Base-by-base conservation (phyloP, 176 grass and related monocot species). In the Stipa capillata region DNA sequence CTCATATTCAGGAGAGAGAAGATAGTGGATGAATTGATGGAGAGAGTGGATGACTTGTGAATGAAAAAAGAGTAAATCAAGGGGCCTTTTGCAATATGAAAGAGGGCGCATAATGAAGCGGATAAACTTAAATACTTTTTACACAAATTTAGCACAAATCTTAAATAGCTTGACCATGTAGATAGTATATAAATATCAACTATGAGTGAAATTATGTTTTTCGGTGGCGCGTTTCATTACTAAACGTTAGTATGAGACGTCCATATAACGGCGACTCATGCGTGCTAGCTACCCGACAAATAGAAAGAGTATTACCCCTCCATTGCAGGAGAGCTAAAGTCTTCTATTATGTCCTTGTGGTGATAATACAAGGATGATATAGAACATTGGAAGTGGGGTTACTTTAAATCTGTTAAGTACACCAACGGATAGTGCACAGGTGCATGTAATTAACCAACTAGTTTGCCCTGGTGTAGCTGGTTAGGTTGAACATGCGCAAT, bases 211-310 rank as follows among this genome's bases (percentile, higher is more conserved):
- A n/a, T n/a, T n/a, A n/a, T 76, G n/a, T n/a, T n/a, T n/a, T n/a
- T n/a, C n/a, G 67, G 11, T 29, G 10, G 25, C 5, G 34, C 73
- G 40, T 80, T 69, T 52, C 41, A 37, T 54, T 82, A 44, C 10
- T 42, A 40, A 42, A 6, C 21, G 3, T 7, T n/a, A 6, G 32
- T 58, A 2, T 36, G 48, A 74, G 28, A 66, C 65, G 76, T 79
- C n/a, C 24, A 49, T 52, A 41, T 80, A 75, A 53, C 24, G 51
- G 3, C 80, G 69, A 88, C 34, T 74, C 81, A 77, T n/a, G 31
- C 12, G 14, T 33, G 68, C 51, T 68, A 74, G 33, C 6, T 79
- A 84, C 20, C 6, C 60, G 52, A 67, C 81, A 79, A 73, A 60
- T n/a, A 79, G 49, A 79, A 44, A 35, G 31, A 55, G 52, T 34